Evolutionary conservation across 495 filamentous ascomycete species (phyloP).

Genomic region (Letharia lupina): DNA sequence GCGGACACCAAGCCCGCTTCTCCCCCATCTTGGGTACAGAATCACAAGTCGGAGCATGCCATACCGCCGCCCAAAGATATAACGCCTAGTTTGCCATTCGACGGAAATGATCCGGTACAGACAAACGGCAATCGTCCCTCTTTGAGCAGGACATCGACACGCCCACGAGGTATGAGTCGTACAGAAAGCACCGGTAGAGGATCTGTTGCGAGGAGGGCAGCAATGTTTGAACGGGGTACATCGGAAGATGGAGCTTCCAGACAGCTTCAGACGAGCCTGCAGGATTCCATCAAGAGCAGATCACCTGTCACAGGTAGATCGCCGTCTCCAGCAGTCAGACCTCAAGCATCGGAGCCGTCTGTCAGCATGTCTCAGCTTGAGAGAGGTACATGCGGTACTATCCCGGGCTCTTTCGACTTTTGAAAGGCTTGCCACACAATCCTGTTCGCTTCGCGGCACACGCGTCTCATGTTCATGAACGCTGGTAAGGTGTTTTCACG

Average conservation of each 20-base stretch:
- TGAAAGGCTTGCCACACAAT: neutral
- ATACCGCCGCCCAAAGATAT: neutral
- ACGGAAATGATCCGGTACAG: slow-evolving; percentile 7
- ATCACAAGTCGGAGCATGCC: neutral
- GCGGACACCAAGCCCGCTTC: neutral
- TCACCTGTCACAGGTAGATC: slow-evolving; percentile 15
- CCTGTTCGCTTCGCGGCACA: neutral
- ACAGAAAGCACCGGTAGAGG: slow-evolving; percentile 17
- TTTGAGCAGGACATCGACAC: slow-evolving; percentile 11
- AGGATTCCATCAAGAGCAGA: slow-evolving; percentile 16
- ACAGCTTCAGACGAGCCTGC: slow-evolving; percentile 19
- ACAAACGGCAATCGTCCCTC: slow-evolving; percentile 3
- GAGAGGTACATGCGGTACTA: slow-evolving; percentile 1
- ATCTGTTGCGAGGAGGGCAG: slow-evolving; percentile 22
- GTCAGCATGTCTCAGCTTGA: neutral
- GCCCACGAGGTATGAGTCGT: slow-evolving; percentile 17
- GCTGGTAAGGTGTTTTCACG: neutral
- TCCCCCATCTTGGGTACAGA: slow-evolving; percentile 2
- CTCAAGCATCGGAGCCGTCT: neutral
- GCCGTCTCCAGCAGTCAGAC: slow-evolving; percentile 10
- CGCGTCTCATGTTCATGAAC: slow-evolving; percentile 6
- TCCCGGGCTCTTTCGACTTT: slow-evolving; percentile 20
- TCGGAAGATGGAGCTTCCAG: slow-evolving; percentile 20
- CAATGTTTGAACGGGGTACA: slow-evolving; percentile 20
- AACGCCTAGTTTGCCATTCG: slow-evolving; percentile 2